Conservation (phyloP, 305 asterid genomes). For the Fraxinus velutina region DNA sequence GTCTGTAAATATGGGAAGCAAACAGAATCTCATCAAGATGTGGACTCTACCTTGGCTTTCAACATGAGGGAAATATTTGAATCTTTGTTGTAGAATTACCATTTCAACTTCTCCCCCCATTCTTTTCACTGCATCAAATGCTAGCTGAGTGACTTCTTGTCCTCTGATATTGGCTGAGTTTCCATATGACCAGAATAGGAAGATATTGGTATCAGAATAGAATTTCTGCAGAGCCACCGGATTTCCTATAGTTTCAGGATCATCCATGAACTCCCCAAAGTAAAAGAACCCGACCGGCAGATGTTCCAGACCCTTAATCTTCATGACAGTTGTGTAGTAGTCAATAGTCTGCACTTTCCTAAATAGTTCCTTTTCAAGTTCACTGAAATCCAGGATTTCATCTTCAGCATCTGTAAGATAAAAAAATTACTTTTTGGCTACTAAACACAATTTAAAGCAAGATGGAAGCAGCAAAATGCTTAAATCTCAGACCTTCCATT, state of each 20-base stretch:
- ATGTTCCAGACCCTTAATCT: conserved; percentile 67
- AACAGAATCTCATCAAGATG: background rate
- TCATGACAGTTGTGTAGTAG: conserved; percentile 71
- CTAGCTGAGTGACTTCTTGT: conserved; percentile 49
- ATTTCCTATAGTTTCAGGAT: conserved; percentile 66
- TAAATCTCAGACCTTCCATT: conserved; percentile 28
- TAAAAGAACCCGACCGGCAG: conserved; percentile 72
- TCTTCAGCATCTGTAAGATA: conserved; percentile 34
- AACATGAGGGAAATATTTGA: conserved; percentile 77
- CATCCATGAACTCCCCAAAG: conserved; percentile 70
- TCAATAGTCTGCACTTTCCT: conserved; percentile 64
- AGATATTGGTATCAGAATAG: conserved; percentile 53
- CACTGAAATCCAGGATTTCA: conserved; percentile 50
- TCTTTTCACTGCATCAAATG: conserved; percentile 54
- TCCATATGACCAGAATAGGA: conserved; percentile 84
- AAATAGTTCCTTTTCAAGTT: conserved; percentile 60
- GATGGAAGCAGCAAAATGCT: background rate
- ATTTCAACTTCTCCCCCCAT: conserved; percentile 60
- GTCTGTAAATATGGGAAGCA: background rate
- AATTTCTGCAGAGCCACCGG: conserved; percentile 82
- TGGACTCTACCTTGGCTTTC: conserved; percentile 50
- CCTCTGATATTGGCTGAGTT: conserved; percentile 50
- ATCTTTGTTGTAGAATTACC: conserved; percentile 52
- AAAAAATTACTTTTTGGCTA: conserved; percentile 23
- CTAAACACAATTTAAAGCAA: background rate